phyloP scores from a whole-genome alignment of 257 asterid species.

The Solanum pennellii region DNA sequence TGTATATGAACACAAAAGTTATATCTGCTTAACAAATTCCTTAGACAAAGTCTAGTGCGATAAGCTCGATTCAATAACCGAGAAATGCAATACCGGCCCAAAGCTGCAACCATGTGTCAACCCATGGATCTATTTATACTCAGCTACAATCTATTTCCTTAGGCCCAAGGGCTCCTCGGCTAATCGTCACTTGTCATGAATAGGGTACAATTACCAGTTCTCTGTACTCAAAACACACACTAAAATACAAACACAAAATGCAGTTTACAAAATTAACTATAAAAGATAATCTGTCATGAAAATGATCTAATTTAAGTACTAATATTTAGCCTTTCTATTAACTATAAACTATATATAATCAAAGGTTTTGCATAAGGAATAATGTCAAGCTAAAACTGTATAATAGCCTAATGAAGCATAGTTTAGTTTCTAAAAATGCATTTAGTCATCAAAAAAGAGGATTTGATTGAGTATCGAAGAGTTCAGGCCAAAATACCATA shows the following conservation, averaged over 20 bases:
- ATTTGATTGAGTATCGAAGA: neutral
- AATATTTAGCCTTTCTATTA: neutral
- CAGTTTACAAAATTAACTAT: neutral
- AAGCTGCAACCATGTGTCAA: neutral
- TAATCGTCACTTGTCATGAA: neutral
- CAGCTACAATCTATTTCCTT: neutral
- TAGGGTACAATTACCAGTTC: neutral
- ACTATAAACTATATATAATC: too few species aligned
- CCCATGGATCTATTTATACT: neutral
- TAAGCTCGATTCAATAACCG: fast-evolving
- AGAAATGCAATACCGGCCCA: neutral
- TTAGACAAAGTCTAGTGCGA: too few species aligned
- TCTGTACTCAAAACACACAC: neutral
- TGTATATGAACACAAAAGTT: neutral
- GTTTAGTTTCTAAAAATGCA: neutral
- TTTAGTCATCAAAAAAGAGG: neutral
- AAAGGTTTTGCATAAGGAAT: neutral
- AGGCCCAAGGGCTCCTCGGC: neutral
- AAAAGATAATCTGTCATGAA: neutral
- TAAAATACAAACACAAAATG: neutral
- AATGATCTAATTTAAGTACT: neutral
- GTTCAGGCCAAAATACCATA: neutral
- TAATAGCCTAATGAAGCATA: neutral
- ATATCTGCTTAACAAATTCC: too few species aligned
- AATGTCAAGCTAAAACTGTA: neutral